A percentile compares a stretch with the other conserved stretches of the same genome.
phyloP scores from a whole-genome alignment of 257 asterid genomes.

The Salvia rosmarinus region DNA sequence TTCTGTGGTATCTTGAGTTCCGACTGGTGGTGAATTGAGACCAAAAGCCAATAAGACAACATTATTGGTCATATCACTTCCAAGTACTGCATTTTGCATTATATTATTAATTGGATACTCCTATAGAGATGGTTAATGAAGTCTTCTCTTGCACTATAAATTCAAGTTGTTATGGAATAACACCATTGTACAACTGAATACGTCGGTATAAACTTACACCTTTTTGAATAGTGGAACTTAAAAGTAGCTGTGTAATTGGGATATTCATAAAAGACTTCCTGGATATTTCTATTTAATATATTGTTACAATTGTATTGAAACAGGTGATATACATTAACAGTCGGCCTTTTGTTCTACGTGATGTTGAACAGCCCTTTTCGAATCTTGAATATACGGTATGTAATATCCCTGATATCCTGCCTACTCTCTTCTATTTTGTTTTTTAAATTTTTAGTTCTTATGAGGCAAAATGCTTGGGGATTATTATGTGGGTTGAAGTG shows the following conservation, averaged over 20 bases:
- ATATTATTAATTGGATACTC: too few relatives aligned
- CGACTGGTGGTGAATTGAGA: background rate
- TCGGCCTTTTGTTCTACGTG: constrained; percentile 98
- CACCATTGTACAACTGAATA: constrained; percentile 10
- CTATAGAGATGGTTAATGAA: background rate
- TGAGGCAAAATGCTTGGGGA: constrained; percentile 7
- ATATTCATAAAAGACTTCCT: background rate
- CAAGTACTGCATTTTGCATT: background rate
- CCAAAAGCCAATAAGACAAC: background rate
- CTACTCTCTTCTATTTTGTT: background rate
- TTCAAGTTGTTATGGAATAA: constrained; percentile 4
- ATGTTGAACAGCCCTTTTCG: constrained; percentile 93
- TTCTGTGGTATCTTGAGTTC: background rate
- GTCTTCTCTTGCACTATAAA: constrained; percentile 13
- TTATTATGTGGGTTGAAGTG: constrained; percentile 32
- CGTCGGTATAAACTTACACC: background rate
- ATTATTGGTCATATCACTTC: background rate
- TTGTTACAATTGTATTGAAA: constrained; percentile 32
- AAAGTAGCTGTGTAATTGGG: constrained; percentile 25
- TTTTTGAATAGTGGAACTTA: constrained; percentile 25
- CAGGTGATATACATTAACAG: constrained; percentile 93
- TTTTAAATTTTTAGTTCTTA: constrained; percentile 12
- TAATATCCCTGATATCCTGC: constrained; percentile 37
- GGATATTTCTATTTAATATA: constrained; percentile 22
- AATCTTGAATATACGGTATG: constrained; percentile 98